Base-by-base conservation (phyloP, 257 asterid genomes). In the Nicotiana paniculata region DNA sequence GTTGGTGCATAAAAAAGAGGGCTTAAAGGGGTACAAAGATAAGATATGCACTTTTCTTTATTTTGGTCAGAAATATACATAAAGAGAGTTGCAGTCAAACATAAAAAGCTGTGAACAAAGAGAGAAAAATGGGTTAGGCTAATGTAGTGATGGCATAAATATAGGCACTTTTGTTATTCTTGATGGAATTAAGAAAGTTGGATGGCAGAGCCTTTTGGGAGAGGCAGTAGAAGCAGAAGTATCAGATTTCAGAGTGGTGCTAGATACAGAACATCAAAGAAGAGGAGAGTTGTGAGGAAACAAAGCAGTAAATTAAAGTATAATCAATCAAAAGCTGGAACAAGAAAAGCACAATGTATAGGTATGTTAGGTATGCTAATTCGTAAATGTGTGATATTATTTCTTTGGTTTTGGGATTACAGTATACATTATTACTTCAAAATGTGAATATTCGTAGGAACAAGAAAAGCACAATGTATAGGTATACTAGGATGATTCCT, bases 51-150 rank as follows among this genome's bases (percentile, higher is more conserved):
- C 37, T 77, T 77, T 46, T 82, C 63, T 70, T 84, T 61, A 84
- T 85, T 83, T 28, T 79, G 80, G 86, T 32, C 75, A 43, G 48
- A 43, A 43, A 43, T 0, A 43, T 48, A 81, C 75, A 70, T 35
- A 18, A 21, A 63, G 64, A 80, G 65, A 28, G 30, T 26, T 21
- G 51, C 81, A 84, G 83, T 65, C 80, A 77, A 68, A 76, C 82
- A 84, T 87, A 81, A 84, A 86, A 87, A 86, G 88, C 86, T 82
- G 89, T 81, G 82, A 48, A 81, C 65, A 18, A 57, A 18, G 59
- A 62, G 13, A 62, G 24, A 43, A 81, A 74, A 74, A 92, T 93
- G 98, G 96, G 98, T 89, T 95, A 92, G 97, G 93, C 91, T 85
- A 55, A 64, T 78, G 32, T 28, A 3, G 75, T 63, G 67, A 81